phyloP scores from a whole-genome alignment of 2,329 filamentous ascomycete species.

The Xylariaceae sp. region DNA sequence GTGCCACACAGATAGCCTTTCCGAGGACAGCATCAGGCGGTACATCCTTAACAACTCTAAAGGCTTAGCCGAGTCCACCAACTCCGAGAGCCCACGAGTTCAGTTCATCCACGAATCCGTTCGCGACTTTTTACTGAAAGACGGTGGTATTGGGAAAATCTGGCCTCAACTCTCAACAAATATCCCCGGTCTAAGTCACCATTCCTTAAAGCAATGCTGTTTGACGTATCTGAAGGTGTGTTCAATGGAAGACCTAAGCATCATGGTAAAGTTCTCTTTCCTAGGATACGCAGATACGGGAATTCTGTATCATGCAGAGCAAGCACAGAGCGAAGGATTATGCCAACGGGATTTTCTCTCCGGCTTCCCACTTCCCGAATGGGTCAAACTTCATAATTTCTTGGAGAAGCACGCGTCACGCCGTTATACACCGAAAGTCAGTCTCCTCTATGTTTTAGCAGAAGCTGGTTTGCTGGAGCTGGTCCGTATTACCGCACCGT shows the following conservation, averaged over 20 bases:
- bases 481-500: background rate
- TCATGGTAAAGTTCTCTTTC: slow-evolving; percentile 11
- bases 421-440: slow-evolving; percentile 3
- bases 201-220: slow-evolving; percentile 17
- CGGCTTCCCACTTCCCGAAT: background rate
- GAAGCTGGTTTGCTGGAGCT: background rate
- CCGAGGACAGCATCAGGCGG: slow-evolving; percentile 23
- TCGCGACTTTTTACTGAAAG: slow-evolving; percentile 44
- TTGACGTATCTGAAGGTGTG: background rate
- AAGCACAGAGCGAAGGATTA: background rate
- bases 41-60: slow-evolving; percentile 46
- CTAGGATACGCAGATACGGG: slow-evolving; percentile 13
- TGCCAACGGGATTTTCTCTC: slow-evolving; percentile 1
- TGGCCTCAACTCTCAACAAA: slow-evolving; percentile 35
- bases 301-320: slow-evolving; percentile 17
- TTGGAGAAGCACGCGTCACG: background rate
- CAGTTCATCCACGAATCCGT: slow-evolving; percentile 57
- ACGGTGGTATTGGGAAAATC: slow-evolving; percentile 30
- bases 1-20: background rate
- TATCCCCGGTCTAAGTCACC: slow-evolving; percentile 43
- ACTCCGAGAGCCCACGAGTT: slow-evolving; percentile 31
- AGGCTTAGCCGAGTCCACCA: slow-evolving; percentile 46
- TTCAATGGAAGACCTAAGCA: background rate
- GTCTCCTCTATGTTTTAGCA: slow-evolving; percentile 9
- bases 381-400: slow-evolving; percentile 2